Percentiles rank a stretch among this genome's conserved stretches.
Conservation (phyloP, 2,329 filamentous ascomycete genomes). For the Raffaelea arxii region DNA sequence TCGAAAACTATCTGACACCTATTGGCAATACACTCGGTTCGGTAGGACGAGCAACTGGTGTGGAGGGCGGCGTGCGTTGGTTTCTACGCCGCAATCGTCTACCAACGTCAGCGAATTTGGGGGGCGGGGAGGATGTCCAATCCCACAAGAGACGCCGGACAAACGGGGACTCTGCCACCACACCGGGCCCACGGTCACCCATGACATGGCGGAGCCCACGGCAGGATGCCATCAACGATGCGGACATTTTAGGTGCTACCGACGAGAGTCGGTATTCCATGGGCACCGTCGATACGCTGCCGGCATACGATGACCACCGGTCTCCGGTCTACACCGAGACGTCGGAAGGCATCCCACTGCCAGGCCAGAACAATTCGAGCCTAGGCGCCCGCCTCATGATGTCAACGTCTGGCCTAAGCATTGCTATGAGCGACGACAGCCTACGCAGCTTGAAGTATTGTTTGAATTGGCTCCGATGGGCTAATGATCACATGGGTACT, state of each 20-base stretch:
- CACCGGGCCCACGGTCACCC: not conserved
- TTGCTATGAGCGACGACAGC: slow-evolving; percentile 85
- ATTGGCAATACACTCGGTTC: slow-evolving; percentile 79
- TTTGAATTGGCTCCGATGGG: slow-evolving; percentile 67
- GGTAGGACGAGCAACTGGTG: slow-evolving; percentile 75
- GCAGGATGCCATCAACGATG: not conserved
- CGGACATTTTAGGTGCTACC: slow-evolving; percentile 14
- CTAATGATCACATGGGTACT: slow-evolving; percentile 70
- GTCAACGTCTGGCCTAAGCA: slow-evolving; percentile 80
- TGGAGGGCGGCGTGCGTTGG: slow-evolving; percentile 79
- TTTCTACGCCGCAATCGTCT: slow-evolving; percentile 54
- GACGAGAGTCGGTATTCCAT: slow-evolving; percentile 49
- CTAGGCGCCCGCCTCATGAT: slow-evolving; percentile 70
- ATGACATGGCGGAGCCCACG: not conserved
- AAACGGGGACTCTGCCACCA: not conserved
- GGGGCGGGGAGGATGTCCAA: slow-evolving; percentile 30
- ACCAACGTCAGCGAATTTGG: slow-evolving; percentile 32
- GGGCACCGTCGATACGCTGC: slow-evolving; percentile 64
- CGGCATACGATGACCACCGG: slow-evolving; percentile 71
- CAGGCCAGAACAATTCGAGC: slow-evolving; percentile 39
- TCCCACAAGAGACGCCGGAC: slow-evolving; percentile 44
- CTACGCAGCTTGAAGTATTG: slow-evolving; percentile 78
- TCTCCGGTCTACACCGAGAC: slow-evolving; percentile 69
- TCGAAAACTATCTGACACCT: slow-evolving; percentile 79
- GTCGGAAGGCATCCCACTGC: slow-evolving; percentile 20